Evolutionary conservation across 2,329 filamentous ascomycete species (phyloP), one percentile per base, ranked within the genome.

Genomic region (Sporothrix brasiliensis): DNA sequence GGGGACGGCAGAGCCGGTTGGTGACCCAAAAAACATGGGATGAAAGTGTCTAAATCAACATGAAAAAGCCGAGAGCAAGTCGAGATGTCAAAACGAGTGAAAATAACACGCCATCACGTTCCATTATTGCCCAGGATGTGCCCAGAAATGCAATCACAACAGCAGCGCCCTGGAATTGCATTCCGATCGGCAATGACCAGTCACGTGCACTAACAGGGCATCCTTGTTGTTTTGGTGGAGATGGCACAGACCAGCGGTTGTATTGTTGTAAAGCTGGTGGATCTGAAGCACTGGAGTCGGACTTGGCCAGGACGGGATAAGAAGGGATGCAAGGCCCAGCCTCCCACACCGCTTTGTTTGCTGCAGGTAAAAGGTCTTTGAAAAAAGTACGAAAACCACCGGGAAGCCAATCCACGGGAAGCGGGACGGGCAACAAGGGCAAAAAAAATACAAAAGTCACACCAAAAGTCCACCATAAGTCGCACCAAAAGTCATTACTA

Each of bases 321-420:
- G 54, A 69, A 69, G 67, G 66, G 54, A 52, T 52, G 67, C 44
- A 21, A 66, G 63, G 47, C 63, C 67, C 67, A 69, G 44, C 53
- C 67, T 41, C 67, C 24, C 67, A 56, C 67, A 61, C 67, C 54
- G 67, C 67, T 69, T 52, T 66, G 24, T 52, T 52, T 27, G 47
- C 24, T 13, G 24, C 21, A 41, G 21, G 27, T 44, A n/a, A 30
- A 27, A 39, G 21, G 56, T n/a, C 49, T 16, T 10, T 11, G 14
- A 19, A 41, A 54, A 47, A 47, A 54, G 65, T 47, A 69, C 41
- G 54, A 61, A 61, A 69, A 34, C 44, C 52, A 24, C 24, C 44
- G 10, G 61, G 24, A 13, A 30, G 61, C 61, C 61, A 47, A 21
- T 47, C 24, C 14, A 24, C 34, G 39, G 56, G 16, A 39, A n/a